Conservation (phyloP, 371 early-diverging fungal species). For the Dinochytrium kinnereticum region DNA sequence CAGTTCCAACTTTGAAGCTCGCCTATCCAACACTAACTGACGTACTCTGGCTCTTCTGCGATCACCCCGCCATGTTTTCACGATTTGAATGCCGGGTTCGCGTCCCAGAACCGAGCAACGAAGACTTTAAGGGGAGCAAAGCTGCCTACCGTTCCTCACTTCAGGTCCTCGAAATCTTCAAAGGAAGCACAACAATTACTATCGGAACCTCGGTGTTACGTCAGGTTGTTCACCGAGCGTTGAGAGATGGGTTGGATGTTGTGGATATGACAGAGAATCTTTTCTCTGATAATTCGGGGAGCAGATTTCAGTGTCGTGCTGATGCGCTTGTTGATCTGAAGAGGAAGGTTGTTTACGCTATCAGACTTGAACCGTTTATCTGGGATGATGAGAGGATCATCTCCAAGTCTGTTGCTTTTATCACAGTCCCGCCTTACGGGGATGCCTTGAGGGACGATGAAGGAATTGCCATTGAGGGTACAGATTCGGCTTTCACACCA, state of each 20-base stretch:
- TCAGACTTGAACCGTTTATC: not conserved
- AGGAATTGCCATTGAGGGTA: not conserved
- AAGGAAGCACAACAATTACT: not conserved
- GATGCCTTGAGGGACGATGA: slow-evolving; percentile 15
- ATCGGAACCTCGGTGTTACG: too few species aligned
- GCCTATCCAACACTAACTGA: not conserved
- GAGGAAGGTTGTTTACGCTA: slow-evolving; percentile 13
- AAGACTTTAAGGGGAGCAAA: not conserved
- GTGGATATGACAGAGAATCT: too few species aligned
- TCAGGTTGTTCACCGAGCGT: too few species aligned
- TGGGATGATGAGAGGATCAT: not conserved
- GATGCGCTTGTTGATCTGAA: slow-evolving; percentile 18
- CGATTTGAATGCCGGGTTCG: not conserved
- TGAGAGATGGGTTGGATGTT: too few species aligned
- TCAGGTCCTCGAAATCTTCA: not conserved
- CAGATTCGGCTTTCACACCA: not conserved
- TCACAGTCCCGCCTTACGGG: slow-evolving; percentile 25
- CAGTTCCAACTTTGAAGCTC: slow-evolving; percentile 4
- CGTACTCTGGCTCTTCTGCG: not conserved
- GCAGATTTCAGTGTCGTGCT: not conserved
- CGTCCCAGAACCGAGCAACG: not conserved
- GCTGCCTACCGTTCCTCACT: not conserved
- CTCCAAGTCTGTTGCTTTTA: slow-evolving; percentile 6
- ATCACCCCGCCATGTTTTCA: not conserved
- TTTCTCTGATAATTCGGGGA: not conserved